These are phyloP conservation scores for Cryptococcus sp. DNA, from an alignment of 1,284 basidiomycete genomes.

Conservation along the genomic window DNA sequence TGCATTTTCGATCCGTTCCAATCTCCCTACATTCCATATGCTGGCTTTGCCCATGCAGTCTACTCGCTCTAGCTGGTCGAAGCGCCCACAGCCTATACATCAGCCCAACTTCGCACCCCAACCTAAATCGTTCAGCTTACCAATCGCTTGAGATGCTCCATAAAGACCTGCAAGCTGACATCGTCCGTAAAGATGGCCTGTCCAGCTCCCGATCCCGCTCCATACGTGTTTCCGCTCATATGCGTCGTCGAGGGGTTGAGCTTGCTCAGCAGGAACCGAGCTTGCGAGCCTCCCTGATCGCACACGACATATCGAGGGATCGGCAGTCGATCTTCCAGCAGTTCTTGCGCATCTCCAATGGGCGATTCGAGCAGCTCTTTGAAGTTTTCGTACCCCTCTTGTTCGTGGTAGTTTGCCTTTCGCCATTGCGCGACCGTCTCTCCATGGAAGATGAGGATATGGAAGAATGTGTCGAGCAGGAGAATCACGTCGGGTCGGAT, in stretches of 20 bases:
- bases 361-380: conserved; percentile 88
- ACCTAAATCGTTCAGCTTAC: conserved; percentile 38
- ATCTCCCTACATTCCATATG: too few species aligned
- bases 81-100: conserved; percentile 36
- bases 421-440: conserved; percentile 97
- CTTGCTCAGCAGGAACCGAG: conserved; percentile 92
- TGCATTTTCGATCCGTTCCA: background rate
- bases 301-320: conserved; percentile 97
- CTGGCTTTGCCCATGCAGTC: background rate
- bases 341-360: conserved; percentile 67
- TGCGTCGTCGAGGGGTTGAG: conserved; percentile 98
- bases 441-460: conserved; percentile 99
- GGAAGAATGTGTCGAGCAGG: conserved; percentile 99
- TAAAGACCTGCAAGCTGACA: conserved; percentile 93
- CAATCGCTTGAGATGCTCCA: conserved; percentile 87
- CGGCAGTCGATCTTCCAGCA: conserved; percentile 90
- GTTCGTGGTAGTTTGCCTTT: conserved; percentile 98
- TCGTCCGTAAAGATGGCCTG: conserved; percentile 99
- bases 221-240: conserved; percentile 77
- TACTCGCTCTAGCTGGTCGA: conserved; percentile 37
- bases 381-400: conserved; percentile 98
- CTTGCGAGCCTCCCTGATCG: conserved; percentile 96
- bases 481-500: conserved; percentile 96
- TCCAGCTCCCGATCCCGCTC: conserved; percentile 63
- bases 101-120: background rate